These are phyloP conservation scores for Botrytis tulipae DNA, from an alignment of 2,329 filamentous ascomycete genomes.

Conservation along the genomic window DNA sequence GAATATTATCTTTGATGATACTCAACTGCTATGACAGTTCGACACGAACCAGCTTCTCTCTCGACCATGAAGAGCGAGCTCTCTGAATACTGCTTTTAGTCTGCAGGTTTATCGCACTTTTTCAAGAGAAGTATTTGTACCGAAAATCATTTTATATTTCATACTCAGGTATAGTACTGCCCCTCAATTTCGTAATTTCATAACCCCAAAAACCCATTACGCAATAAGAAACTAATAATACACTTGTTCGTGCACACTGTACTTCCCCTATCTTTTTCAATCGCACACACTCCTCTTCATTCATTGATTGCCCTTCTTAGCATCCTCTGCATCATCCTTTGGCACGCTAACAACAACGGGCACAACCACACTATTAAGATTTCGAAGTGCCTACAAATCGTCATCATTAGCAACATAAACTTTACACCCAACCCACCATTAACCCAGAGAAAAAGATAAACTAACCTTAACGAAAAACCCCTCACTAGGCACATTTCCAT, in stretches of 20 bases:
- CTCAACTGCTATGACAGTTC: background rate
- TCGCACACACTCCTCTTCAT: background rate
- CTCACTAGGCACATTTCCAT: conserved; percentile 50
- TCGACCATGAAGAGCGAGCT: rapidly evolving
- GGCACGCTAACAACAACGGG: conserved; percentile 52
- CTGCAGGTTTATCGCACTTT: background rate
- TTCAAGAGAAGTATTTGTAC: background rate
- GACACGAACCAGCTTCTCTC: background rate
- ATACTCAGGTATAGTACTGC: background rate
- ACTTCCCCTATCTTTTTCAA: background rate
- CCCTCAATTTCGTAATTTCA: background rate
- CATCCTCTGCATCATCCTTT: conserved; percentile 52
- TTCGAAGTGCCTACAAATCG: conserved; percentile 48
- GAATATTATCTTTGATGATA: background rate
- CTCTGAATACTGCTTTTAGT: background rate
- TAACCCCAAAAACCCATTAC: background rate
- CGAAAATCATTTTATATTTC: background rate
- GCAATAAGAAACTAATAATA: background rate
- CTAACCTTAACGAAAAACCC: conserved; percentile 50
- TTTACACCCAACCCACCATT: conserved; percentile 39
- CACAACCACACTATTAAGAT: conserved; percentile 51
- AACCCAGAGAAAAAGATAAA: conserved; percentile 40
- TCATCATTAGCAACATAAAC: background rate
- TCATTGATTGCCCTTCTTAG: conserved; percentile 37
- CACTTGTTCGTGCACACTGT: background rate